Conservation (phyloP, 805 yeast genomes). For the Candida sakaeoensis region DNA sequence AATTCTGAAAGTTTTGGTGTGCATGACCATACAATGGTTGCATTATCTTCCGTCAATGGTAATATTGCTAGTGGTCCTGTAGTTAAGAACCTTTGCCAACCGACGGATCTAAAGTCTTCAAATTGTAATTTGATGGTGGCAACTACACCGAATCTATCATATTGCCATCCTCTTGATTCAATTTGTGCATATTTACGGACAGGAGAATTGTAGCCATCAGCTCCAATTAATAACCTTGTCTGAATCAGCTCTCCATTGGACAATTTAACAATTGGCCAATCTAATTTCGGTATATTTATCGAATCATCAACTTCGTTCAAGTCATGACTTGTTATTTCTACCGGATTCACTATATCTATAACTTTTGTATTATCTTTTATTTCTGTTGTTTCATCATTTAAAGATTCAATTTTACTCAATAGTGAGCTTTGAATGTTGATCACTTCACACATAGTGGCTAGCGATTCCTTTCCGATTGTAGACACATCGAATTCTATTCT, state of each 20-base stretch:
- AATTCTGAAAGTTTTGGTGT: conserved; percentile 69
- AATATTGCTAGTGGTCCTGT: conserved; percentile 91
- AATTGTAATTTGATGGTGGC: conserved; percentile 76
- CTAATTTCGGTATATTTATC: conserved; percentile 26
- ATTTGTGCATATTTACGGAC: conserved; percentile 80
- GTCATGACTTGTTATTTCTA: conserved; percentile 13
- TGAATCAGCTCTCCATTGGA: conserved; percentile 60
- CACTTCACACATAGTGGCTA: conserved; percentile 87
- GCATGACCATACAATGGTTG: conserved; percentile 93
- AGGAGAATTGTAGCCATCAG: conserved; percentile 95
- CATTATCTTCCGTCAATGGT: conserved; percentile 81
- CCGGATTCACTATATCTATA: conserved; percentile 38
- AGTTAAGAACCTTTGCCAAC: conserved; percentile 89
- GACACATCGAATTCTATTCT: conserved; percentile 68
- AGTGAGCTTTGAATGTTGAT: conserved; percentile 77
- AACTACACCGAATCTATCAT: conserved; percentile 86
- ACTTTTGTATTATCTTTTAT: conserved; percentile 69
- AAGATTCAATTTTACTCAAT: conserved; percentile 42
- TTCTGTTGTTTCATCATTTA: conserved; percentile 25
- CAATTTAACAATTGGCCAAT: conserved; percentile 77
- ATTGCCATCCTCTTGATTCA: conserved; percentile 88
- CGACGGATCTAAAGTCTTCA: conserved; percentile 67
- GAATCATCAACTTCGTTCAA: conserved; percentile 17
- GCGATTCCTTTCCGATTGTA: conserved; percentile 33
- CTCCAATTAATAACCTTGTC: conserved; percentile 83